Percentiles rank a stretch among this genome's conserved stretches.
Evolutionary conservation across 1,284 basidiomycete genomes (phyloP).

Genomic region (Ustilago hordei): DNA sequence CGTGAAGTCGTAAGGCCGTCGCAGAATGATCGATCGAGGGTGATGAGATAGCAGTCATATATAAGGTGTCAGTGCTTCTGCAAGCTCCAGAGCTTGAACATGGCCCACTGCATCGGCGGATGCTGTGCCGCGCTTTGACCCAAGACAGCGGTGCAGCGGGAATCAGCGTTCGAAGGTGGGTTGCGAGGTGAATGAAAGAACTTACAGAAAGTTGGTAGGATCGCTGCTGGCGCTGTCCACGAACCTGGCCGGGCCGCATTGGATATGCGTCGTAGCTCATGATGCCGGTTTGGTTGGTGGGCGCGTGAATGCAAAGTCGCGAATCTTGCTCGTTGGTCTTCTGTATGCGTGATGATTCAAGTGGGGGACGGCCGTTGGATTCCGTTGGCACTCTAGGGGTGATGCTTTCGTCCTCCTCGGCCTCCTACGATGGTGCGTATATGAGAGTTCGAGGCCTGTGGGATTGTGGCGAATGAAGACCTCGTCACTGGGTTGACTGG

Average conservation of each 20-base stretch:
- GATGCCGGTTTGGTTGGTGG: not conserved
- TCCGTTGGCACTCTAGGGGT: not conserved
- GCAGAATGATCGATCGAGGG: not conserved
- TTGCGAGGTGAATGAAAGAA: not conserved
- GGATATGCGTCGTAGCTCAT: constrained; percentile 44
- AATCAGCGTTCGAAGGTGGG: not conserved
- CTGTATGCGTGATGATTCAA: not conserved
- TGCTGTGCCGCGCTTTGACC: constrained; percentile 2
- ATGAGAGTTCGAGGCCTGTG: not conserved
- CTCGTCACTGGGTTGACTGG: not conserved
- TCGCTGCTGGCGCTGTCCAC: constrained; percentile 31
- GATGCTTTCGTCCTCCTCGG: not conserved
- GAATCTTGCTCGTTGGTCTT: not conserved
- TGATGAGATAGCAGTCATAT: not conserved
- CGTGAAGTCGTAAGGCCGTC: not conserved
- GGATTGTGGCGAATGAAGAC: not conserved
- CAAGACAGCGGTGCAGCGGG: constrained; percentile 3
- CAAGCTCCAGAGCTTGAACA: not conserved
- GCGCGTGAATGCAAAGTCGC: not conserved
- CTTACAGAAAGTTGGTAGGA: constrained; percentile 41
- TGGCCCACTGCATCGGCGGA: not conserved
- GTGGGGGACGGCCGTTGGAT: not conserved
- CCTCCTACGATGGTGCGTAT: not conserved
- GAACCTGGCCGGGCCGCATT: constrained; percentile 20
- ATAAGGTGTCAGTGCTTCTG: not conserved